Base-by-base conservation (phyloP, 164 flowering plant species). In the Cinnamomum micranthum region DNA sequence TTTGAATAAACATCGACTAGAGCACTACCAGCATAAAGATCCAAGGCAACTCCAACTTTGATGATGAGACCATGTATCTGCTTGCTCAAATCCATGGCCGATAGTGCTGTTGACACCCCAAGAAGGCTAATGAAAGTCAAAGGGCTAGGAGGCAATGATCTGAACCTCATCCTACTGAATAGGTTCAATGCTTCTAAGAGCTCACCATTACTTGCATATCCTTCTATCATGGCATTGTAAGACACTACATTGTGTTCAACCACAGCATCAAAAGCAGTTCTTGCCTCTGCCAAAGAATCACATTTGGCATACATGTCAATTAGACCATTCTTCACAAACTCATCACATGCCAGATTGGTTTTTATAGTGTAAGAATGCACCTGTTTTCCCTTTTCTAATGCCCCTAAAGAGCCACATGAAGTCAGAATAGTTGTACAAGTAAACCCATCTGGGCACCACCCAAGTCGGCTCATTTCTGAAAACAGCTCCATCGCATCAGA, bases 201-300 rank as follows among this genome's bases (percentile, higher is more conserved):
- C 73, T 69, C 78, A 63, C 76, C 84, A 60, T 71, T 81, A 66
- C 84, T 83, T 15, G 88, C 85, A 80, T 90, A 89, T 25, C 92
- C 97, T 80, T 90, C 94, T 68, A 92, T 88, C 88, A 92, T 87
- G 70, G 97, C 91, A 86, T 89, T 89, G 73, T 84, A 90, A 67
- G 90, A 89, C 55, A 90, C 71, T 55, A 86, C 86, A 81, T 84
- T 78, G 55, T 55, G 80, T 50, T 74, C 80, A 28, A 7, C 71
- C 76, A 81, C 75, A 63, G 2, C 22, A 81, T 88, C 86, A 70
- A 92, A 88, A 74, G 77, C 82, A 71, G 70, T 76, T 80, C 85
- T 86, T 4, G 94, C 90, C 71, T 90, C 89, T 60, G 2, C 27
- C 65, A 90, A 68, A 28, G 86, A 83, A 81, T 75, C 72, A 68